phyloP scores from a whole-genome alignment of 148 eudicot genomes.

The Amaranthus hypochondriacus region DNA sequence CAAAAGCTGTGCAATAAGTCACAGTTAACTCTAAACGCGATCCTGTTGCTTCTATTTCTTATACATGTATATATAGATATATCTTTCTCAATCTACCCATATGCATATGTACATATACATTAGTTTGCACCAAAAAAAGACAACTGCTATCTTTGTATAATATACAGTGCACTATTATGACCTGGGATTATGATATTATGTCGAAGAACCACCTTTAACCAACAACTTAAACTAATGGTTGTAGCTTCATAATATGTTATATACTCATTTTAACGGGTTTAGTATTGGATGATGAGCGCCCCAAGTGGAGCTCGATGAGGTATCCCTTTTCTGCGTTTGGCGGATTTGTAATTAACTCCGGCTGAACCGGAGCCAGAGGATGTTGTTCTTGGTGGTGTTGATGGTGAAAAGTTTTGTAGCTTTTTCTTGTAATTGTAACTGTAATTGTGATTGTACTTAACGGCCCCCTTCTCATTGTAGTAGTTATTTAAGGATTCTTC shows the following conservation, averaged over 20 bases:
- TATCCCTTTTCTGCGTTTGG: conserved; percentile 36
- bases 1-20: conserved; percentile 4
- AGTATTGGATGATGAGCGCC: conserved; percentile 31
- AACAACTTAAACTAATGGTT: not conserved
- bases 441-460: not conserved
- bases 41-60: conserved; percentile 4
- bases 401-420: conserved; percentile 30
- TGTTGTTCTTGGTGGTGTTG: conserved; percentile 31
- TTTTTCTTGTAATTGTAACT: conserved; percentile 18
- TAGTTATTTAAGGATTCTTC: conserved; percentile 21
- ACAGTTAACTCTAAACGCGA: not conserved
- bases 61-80: not conserved
- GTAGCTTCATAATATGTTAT: not conserved
- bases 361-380: not conserved
- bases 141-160: not conserved
- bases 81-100: not conserved
- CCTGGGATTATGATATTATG: not conserved
- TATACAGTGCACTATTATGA: not conserved
- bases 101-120: conserved; percentile 8
- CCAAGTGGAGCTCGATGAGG: conserved; percentile 39
- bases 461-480: not conserved
- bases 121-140: not conserved
- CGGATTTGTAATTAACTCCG: conserved; percentile 19
- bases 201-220: not conserved
- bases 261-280: not conserved